Base-by-base conservation (phyloP, 805 yeast genomes). In the Metschnikowia kofuensis region DNA sequence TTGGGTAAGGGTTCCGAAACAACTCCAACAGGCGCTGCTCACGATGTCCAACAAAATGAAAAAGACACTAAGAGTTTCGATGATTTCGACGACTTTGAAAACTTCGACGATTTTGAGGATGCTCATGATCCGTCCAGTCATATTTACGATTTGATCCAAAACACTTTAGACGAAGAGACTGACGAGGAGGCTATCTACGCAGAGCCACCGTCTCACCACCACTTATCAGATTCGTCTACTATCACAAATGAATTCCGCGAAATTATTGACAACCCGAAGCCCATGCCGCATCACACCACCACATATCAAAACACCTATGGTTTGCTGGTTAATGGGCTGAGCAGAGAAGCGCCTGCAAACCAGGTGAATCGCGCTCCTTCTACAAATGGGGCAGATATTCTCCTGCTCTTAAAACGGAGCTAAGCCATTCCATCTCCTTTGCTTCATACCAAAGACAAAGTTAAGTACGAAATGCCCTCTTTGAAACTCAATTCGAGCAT, bases 61-160 rank as follows among this genome's bases (percentile, higher is more conserved):
- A 37, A 39, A 11, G 21, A 29, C 7, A 10, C 26, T 2, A 38
- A 42, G 1, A n/a, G n/a, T 11, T 38, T 38, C 36, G 53, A 53
- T 35, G 50, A 47, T 14, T 69, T 67, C 45, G 73, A 68, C 35
- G 58, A 66, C 35, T 70, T 67, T 39, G 70, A 65, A 35, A 68
- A 64, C 44, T 65, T 63, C 44, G 70, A 68, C 30, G 67, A 67
- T 39, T 65, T 61, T 36, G 64, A 62, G 11, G 56, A 57, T 32
- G 49, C 47, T 40, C 64, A 61, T 29, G 58, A 60, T 14, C 61
- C 64, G 35, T 68, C 67, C 34, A 65, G 64, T 35, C 45, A 49
- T 35, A 51, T 44, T 49, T 51, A 42, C 48, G 54, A 58, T 49
- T 58, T 48, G 44, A 55, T 46, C 35, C 52, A 51, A 29, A 52